Conservation (phyloP, 2,329 filamentous ascomycete species). For the Blumeria hordei region DNA sequence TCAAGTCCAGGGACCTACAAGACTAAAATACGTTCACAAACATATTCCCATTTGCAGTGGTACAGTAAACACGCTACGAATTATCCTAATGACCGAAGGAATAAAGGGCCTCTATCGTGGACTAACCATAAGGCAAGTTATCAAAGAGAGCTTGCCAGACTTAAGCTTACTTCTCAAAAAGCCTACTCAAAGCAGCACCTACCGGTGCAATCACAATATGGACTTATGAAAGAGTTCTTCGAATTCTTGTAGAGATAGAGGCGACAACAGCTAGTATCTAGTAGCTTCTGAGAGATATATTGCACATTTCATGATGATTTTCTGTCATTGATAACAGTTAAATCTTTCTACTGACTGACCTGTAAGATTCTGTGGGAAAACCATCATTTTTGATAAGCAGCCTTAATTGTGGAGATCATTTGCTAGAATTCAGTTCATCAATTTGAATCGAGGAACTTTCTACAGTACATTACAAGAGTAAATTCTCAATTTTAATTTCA, state of each 20-base stretch:
- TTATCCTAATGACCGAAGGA: constrained; percentile 52
- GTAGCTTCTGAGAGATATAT: too few species aligned
- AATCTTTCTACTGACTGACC: too few species aligned
- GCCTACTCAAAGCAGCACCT: constrained; percentile 77
- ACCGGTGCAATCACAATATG: constrained; percentile 55
- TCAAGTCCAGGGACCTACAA: constrained; percentile 82
- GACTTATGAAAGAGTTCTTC: constrained; percentile 43
- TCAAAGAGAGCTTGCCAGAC: background rate
- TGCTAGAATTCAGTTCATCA: too few species aligned
- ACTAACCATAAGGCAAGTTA: constrained; percentile 39
- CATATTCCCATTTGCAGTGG: constrained; percentile 67
- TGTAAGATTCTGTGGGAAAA: too few species aligned
- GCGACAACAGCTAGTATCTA: background rate
- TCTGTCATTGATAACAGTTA: too few species aligned
- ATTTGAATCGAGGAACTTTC: too few species aligned
- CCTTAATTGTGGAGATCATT: too few species aligned
- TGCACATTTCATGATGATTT: too few species aligned
- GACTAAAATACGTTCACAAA: constrained; percentile 52
- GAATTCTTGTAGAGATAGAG: constrained; percentile 10
- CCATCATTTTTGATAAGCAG: too few species aligned
- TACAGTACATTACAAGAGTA: too few species aligned
- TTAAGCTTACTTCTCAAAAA: constrained; percentile 5
- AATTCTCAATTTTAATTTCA: too few species aligned
- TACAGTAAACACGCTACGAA: constrained; percentile 37
- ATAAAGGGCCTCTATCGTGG: constrained; percentile 66